These are phyloP conservation scores for Fusarium azukiicola DNA, from an alignment of 2,329 filamentous ascomycete species.

Conservation along the genomic window DNA sequence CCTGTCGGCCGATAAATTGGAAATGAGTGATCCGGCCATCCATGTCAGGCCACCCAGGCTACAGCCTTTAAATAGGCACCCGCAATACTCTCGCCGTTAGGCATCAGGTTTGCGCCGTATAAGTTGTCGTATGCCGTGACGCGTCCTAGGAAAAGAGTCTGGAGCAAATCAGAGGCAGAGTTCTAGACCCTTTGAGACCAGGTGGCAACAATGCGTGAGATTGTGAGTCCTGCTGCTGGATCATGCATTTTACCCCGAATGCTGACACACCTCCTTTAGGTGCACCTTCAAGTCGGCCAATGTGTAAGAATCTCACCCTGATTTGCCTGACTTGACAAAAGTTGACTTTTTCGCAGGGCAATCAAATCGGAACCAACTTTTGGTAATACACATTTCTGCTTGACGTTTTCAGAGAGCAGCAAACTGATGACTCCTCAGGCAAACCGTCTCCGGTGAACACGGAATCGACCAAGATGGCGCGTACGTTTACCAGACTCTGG, in stretches of 20 bases:
- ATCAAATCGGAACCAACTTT: slow-evolving; percentile 99
- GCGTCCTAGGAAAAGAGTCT: neutral
- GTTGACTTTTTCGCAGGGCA: slow-evolving; percentile 83
- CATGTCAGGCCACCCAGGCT: slow-evolving; percentile 42
- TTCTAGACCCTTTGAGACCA: slow-evolving; percentile 59
- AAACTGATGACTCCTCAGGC: slow-evolving; percentile 62
- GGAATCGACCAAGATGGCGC: slow-evolving; percentile 98
- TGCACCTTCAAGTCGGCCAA: slow-evolving; percentile 99
- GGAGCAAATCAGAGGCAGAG: slow-evolving; percentile 14
- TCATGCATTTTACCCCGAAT: slow-evolving; percentile 23
- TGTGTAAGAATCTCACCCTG: slow-evolving; percentile 84
- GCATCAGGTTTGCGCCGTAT: slow-evolving; percentile 38
- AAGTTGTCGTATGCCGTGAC: slow-evolving; percentile 16
- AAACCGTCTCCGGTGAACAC: slow-evolving; percentile 93
- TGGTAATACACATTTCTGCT: slow-evolving; percentile 69
- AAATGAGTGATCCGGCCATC: slow-evolving; percentile 32
- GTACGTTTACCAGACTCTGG: slow-evolving; percentile 67
- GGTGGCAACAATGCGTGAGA: slow-evolving; percentile 76
- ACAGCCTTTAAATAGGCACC: slow-evolving; percentile 44
- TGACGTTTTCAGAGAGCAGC: neutral
- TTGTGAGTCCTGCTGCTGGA: slow-evolving; percentile 72
- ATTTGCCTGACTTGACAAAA: slow-evolving; percentile 27
- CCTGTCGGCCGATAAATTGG: slow-evolving; percentile 38
- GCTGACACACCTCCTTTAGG: slow-evolving; percentile 84
- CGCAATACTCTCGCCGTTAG: slow-evolving; percentile 43